Conservation (phyloP, 495 filamentous ascomycete species). For the Hypoxylon fuscum region DNA sequence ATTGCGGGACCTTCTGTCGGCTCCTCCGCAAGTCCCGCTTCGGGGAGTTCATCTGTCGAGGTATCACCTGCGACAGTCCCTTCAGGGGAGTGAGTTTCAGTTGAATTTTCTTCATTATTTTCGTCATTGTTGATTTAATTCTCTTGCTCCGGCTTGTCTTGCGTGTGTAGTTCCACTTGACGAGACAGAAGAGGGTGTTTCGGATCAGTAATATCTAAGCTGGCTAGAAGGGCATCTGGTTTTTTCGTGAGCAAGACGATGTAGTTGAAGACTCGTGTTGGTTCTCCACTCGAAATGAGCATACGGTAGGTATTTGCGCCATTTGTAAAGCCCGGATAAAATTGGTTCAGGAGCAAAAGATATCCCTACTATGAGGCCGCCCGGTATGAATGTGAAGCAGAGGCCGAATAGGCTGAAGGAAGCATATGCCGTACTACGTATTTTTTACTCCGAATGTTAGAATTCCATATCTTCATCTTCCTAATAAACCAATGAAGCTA, state of each 20-base stretch:
- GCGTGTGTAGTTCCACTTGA: no score
- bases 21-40: no score
- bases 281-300: slow-evolving; percentile 20
- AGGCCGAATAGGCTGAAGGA: slow-evolving; percentile 34
- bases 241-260: slow-evolving; percentile 24
- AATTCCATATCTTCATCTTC: no score
- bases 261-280: slow-evolving; percentile 23
- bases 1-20: no score
- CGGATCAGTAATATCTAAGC: slow-evolving; percentile 6
- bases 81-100: no score
- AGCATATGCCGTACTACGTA: slow-evolving; percentile 3
- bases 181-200: slow-evolving; percentile 14
- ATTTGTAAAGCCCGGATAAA: neutral
- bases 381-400: slow-evolving; percentile 10
- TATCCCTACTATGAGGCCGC: slow-evolving; percentile 3
- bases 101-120: no score
- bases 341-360: slow-evolving; percentile 10
- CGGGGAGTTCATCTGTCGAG: no score
- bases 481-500: no score
- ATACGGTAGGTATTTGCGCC: neutral
- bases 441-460: no score
- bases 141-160: no score
- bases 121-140: no score
- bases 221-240: slow-evolving; percentile 2
- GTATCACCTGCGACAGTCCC: no score